Evolutionary conservation across 495 filamentous ascomycete genomes (phyloP).

Genomic region (Articulospora tetracladia): DNA sequence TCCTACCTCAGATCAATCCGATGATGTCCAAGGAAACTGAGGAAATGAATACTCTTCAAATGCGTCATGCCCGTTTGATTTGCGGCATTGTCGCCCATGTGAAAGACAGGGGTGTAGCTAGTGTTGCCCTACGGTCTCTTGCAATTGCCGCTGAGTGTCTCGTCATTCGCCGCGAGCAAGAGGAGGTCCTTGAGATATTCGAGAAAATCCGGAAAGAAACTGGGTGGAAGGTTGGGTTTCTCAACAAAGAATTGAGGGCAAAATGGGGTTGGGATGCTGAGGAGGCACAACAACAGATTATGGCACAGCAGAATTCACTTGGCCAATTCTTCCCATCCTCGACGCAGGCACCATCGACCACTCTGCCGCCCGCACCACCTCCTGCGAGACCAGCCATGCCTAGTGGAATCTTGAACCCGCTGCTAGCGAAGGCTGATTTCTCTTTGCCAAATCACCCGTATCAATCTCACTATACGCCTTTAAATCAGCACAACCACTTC

Average conservation of each 20-base stretch:
- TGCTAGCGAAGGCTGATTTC: constrained; percentile 66
- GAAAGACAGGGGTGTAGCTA: constrained; percentile 74
- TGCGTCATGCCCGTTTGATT: constrained; percentile 71
- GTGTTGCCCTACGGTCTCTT: constrained; percentile 72
- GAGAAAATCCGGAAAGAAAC: constrained; percentile 70
- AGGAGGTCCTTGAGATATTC: constrained; percentile 77
- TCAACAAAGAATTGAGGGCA: constrained; percentile 64
- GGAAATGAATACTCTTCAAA: constrained; percentile 65
- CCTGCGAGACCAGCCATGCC: constrained; percentile 16
- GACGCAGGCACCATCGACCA: constrained; percentile 6
- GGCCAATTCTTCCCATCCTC: constrained; percentile 19
- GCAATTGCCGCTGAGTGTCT: constrained; percentile 76
- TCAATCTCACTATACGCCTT: constrained; percentile 56
- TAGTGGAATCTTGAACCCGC: constrained; percentile 57
- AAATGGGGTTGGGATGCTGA: constrained; percentile 72
- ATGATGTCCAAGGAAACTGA: constrained; percentile 45
- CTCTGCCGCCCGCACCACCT: constrained; percentile 18
- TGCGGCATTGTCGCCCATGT: constrained; percentile 86
- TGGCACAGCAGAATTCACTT: constrained; percentile 19
- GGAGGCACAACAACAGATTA: constrained; percentile 28
- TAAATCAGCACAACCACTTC: constrained; percentile 29
- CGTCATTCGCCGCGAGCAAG: constrained; percentile 64
- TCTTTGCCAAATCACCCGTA: constrained; percentile 72
- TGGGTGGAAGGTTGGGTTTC: constrained; percentile 68
- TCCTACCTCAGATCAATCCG: constrained; percentile 81